Evolutionary conservation across 768 basidiomycete species (phyloP).

Genomic region (Cystofilobasidium macerans): DNA sequence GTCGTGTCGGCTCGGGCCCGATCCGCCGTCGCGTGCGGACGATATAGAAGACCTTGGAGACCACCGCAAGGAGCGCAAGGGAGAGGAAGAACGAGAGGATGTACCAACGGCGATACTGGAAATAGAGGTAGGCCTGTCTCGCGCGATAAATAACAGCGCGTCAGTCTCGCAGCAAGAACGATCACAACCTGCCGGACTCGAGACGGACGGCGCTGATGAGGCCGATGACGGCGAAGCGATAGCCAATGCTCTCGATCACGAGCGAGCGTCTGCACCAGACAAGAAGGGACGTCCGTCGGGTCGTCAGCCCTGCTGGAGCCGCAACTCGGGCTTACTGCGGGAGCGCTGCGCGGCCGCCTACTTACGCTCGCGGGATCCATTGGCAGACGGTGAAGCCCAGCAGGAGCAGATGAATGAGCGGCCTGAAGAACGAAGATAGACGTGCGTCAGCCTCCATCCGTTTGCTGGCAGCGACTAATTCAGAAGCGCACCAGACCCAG

Average conservation of each 20-base stretch:
- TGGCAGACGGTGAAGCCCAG: constrained; percentile 68
- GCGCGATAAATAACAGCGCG: neutral
- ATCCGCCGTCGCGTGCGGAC: constrained; percentile 11
- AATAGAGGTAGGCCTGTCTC: constrained; percentile 21
- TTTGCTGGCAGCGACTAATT: constrained; percentile 35
- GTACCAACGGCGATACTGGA: constrained; percentile 21
- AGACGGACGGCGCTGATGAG: constrained; percentile 60
- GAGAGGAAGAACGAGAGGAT: constrained; percentile 25
- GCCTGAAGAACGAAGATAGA: constrained; percentile 43
- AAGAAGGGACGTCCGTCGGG: too few relatives aligned
- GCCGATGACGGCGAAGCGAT: constrained; percentile 81
- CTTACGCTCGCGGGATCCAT: constrained; percentile 27
- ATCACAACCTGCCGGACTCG: too few relatives aligned
- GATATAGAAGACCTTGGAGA: constrained; percentile 22
- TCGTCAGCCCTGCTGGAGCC: too few relatives aligned
- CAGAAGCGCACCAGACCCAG: constrained; percentile 67
- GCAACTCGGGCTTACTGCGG: too few relatives aligned
- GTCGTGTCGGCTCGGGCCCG: constrained; percentile 7
- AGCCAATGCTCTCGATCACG: constrained; percentile 76
- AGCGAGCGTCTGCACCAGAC: constrained; percentile 28
- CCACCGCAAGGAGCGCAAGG: constrained; percentile 13
- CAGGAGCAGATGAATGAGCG: constrained; percentile 77
- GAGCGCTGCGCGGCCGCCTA: neutral
- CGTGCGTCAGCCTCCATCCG: neutral
- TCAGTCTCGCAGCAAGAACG: too few relatives aligned